Evolutionary conservation across 2,329 filamentous ascomycete genomes (phyloP), one percentile per base, ranked within the genome.

Genomic region (Torrubiellomyces zombiae): DNA sequence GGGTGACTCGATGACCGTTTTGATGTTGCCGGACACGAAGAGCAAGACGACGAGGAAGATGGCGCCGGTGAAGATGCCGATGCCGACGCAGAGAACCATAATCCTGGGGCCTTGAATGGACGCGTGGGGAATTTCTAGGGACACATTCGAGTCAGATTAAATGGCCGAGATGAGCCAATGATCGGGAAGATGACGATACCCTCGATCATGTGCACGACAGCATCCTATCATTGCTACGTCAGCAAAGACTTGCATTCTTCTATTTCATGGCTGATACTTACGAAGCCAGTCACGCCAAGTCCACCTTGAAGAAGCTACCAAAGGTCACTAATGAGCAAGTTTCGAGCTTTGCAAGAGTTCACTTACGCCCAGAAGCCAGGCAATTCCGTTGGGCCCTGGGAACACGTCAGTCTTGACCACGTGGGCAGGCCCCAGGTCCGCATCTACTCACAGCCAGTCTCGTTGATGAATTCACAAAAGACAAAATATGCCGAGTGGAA

Each of bases 31-130:
- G 6, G 69, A 58, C 15, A 74, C 69, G 26, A 78, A 77, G 1
- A 79, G 58, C 2, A 78, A 50, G 18, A 69, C 62, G 21, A 63
- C 55, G 13, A 76, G 49, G 41, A 75, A 76, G 25, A 75, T 48
- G 27, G 66, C 66, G 2, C 72, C 72, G 0, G 71, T 75, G 3
- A 61, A 49, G 13, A 67, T 66, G 8, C 71, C 71, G 23, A 76
- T 76, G 6, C 49, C 50, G 16, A 75, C 67, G 32, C 68, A 74
- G 28, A 60, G 62, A 9, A 76, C 26, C 46, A 50, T 50, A 19
- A 49, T 48, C 15, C 41, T 45, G 2, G 46, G 45, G 0, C 45
- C 46, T 23, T 47, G 38, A 3, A 32, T 23, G 0, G 46, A 38
- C 0, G 45, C 40, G 9, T 46, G 33, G 3, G 45, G 46, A 3